phyloP scores from a whole-genome alignment of 192 early-diverging fungal genomes.

The Backusella luteola region DNA sequence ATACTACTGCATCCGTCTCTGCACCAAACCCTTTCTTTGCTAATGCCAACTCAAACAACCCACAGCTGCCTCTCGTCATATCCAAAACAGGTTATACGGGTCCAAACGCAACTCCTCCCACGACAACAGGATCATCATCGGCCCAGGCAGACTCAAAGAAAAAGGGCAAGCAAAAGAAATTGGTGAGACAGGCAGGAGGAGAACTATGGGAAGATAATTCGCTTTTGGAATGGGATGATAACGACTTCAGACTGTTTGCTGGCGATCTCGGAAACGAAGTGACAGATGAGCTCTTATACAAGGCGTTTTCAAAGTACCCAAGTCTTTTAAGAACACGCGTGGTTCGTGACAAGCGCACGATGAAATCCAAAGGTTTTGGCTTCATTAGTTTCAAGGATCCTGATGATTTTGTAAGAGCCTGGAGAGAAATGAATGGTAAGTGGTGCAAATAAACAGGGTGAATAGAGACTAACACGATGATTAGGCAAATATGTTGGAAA shows the following conservation, averaged over 20 bases:
- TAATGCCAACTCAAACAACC: constrained; percentile 7
- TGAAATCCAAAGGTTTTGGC: constrained; percentile 90
- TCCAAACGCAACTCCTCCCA: neutral
- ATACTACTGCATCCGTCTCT: neutral
- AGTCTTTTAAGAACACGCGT: constrained; percentile 81
- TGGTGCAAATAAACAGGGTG: neutral
- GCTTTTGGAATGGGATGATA: constrained; percentile 82
- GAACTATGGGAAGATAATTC: constrained; percentile 92
- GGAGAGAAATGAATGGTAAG: constrained; percentile 93
- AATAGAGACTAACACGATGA: too few relatives aligned
- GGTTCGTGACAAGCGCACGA: constrained; percentile 79
- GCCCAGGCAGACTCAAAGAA: constrained; percentile 16
- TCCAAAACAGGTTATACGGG: constrained; percentile 13
- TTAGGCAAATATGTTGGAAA: constrained; percentile 94
- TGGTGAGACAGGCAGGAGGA: constrained; percentile 84
- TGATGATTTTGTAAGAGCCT: constrained; percentile 88
- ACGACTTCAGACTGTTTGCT: constrained; percentile 92
- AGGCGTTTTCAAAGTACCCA: constrained; percentile 85
- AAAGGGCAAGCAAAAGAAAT: constrained; percentile 58
- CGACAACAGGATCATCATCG: neutral
- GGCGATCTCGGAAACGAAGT: constrained; percentile 96
- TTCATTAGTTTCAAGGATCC: constrained; percentile 92
- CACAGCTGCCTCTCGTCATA: neutral
- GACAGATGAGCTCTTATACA: constrained; percentile 74
- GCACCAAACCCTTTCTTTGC: neutral